These are phyloP conservation scores for Arabidopsis suecica DNA, from an alignment of 345 rosid species.

Conservation along the genomic window DNA sequence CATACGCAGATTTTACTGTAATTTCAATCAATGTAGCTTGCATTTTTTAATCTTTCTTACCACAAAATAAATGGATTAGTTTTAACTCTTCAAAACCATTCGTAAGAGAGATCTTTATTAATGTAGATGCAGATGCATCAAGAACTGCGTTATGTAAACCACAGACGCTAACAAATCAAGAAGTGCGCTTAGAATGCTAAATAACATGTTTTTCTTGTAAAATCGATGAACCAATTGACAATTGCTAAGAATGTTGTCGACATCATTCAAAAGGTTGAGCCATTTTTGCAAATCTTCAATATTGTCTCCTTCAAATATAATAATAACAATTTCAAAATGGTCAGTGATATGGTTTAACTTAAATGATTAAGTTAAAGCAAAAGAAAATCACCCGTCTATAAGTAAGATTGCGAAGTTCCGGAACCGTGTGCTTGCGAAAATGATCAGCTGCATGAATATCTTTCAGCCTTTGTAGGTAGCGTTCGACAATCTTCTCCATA, in stretches of 20 bases:
- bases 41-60: constrained; percentile 29
- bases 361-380: not conserved
- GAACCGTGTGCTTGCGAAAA: not conserved
- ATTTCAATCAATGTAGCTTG: constrained; percentile 37
- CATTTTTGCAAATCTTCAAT: not conserved
- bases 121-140: not conserved
- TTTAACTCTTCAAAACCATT: not conserved
- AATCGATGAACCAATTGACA: not conserved
- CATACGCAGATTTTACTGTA: constrained; percentile 39
- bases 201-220: not conserved
- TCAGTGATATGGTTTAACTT: not conserved
- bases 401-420: not conserved
- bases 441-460: not conserved
- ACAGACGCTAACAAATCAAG: not conserved
- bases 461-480: not conserved
- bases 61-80: constrained; percentile 36
- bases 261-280: not conserved
- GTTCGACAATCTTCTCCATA: not conserved
- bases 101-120: not conserved
- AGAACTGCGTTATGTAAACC: not conserved
- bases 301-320: not conserved
- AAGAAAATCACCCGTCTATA: no score
- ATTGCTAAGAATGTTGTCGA: not conserved
- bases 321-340: not conserved
- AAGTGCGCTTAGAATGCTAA: not conserved